phyloP scores from a whole-genome alignment of 2,329 filamentous ascomycete genomes.

The Curvularia eragrostidis region DNA sequence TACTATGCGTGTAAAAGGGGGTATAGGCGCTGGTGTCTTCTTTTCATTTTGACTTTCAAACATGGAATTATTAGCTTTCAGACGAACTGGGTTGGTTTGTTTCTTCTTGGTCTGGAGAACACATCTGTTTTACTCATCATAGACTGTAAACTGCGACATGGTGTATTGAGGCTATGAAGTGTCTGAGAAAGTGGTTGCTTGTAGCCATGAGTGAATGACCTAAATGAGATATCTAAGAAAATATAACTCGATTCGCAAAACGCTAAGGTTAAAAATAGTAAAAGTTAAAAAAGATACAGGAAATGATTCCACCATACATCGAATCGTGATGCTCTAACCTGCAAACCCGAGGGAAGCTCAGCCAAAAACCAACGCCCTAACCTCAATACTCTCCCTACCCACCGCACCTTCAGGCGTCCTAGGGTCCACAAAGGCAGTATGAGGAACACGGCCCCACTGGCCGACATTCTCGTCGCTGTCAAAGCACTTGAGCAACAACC shows the following conservation, averaged over 20 bases:
- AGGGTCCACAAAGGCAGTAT: constrained; percentile 73
- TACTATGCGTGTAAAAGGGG: too few relatives aligned
- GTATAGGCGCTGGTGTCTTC: too few relatives aligned
- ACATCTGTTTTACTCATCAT: too few relatives aligned
- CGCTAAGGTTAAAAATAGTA: background rate
- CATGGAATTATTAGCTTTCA: too few relatives aligned
- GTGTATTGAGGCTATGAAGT: too few relatives aligned
- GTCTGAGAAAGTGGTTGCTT: too few relatives aligned
- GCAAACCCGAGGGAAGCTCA: constrained; percentile 6
- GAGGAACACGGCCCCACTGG: constrained; percentile 54
- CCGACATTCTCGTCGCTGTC: constrained; percentile 64
- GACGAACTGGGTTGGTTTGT: too few relatives aligned
- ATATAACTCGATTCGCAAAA: background rate
- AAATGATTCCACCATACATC: background rate
- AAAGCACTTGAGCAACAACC: constrained; percentile 79
- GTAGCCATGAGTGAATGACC: too few relatives aligned
- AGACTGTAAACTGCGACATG: too few relatives aligned
- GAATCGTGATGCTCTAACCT: too few relatives aligned
- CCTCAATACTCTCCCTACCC: constrained; percentile 86
- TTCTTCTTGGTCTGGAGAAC: too few relatives aligned
- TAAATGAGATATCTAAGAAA: background rate
- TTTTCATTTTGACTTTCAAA: too few relatives aligned
- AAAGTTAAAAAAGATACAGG: background rate
- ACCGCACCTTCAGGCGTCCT: constrained; percentile 72
- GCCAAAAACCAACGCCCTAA: constrained; percentile 84